Evolutionary conservation across 192 early-diverging fungal species (phyloP).

Genomic region (Gorgonomyces haynaldii): DNA sequence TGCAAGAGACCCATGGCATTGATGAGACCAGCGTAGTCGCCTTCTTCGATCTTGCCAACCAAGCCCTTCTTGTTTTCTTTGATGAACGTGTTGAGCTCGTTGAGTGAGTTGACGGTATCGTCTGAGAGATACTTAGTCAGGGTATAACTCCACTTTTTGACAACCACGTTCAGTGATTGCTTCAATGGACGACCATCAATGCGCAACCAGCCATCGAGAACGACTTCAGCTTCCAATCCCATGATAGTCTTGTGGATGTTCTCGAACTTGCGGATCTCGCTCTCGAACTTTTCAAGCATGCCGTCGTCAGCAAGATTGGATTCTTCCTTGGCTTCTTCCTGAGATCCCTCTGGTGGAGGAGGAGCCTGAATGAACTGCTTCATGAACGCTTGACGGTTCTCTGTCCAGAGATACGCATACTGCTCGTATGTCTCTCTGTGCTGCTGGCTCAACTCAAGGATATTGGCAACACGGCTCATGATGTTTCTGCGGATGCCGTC

Average conservation of each 20-base stretch:
- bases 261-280: slow-evolving; percentile 54
- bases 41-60: slow-evolving; percentile 44
- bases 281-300: slow-evolving; percentile 59
- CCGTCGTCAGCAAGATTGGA: no score
- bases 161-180: slow-evolving; percentile 49
- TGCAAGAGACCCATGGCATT: slow-evolving; percentile 50
- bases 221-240: slow-evolving; percentile 49
- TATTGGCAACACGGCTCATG: slow-evolving; percentile 22
- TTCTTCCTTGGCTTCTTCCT: slow-evolving; percentile 19
- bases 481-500: slow-evolving; percentile 24
- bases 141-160: slow-evolving; percentile 59
- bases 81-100: slow-evolving; percentile 49
- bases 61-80: slow-evolving; percentile 44
- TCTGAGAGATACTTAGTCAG: slow-evolving; percentile 51
- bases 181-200: slow-evolving; percentile 50
- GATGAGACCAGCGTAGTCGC: slow-evolving; percentile 46
- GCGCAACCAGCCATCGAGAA: slow-evolving; percentile 50
- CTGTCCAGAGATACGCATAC: slow-evolving; percentile 52
- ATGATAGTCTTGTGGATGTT: slow-evolving; percentile 52
- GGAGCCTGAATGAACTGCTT: slow-evolving; percentile 35
- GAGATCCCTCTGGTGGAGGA: slow-evolving; percentile 22
- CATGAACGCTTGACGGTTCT: slow-evolving; percentile 60
- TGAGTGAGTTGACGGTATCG: slow-evolving; percentile 42
- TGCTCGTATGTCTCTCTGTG: slow-evolving; percentile 51
- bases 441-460: slow-evolving; percentile 39